phyloP scores from a whole-genome alignment of 2,329 filamentous ascomycete species.

The Curvularia verruculosa region DNA sequence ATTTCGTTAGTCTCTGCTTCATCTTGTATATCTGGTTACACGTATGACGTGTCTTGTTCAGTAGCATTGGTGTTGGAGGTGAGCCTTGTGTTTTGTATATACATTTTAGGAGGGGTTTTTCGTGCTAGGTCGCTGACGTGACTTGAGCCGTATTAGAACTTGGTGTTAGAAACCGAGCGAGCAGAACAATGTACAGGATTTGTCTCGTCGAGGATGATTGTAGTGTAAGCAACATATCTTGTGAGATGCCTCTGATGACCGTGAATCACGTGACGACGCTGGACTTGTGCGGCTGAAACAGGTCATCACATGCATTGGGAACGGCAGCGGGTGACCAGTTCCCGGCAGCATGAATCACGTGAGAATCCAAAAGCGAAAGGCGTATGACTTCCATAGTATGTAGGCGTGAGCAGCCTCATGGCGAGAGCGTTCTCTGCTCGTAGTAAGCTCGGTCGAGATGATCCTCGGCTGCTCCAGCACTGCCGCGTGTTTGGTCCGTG shows the following conservation, averaged over 20 bases:
- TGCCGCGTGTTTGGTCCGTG: constrained; percentile 14
- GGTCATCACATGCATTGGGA: not conserved
- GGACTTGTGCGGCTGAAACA: not conserved
- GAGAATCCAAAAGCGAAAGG: constrained; percentile 17
- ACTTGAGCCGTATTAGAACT: not conserved
- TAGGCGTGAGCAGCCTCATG: constrained; percentile 20
- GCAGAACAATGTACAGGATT: not conserved
- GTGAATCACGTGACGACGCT: not conserved
- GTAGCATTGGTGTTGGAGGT: constrained; percentile 17
- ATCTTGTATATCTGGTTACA: constrained; percentile 5
- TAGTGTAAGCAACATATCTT: not conserved
- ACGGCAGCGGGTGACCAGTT: not conserved
- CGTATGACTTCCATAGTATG: no score
- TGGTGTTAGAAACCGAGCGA: not conserved
- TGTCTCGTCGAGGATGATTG: not conserved
- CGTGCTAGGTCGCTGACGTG: not conserved
- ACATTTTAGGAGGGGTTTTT: not conserved
- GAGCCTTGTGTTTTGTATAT: not conserved
- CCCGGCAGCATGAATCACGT: not conserved
- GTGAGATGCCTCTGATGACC: not conserved
- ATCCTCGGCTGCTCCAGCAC: constrained; percentile 10
- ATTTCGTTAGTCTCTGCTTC: not conserved
- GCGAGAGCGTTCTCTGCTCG: not conserved
- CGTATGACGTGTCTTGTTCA: constrained; percentile 3
- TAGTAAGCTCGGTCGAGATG: constrained; percentile 7